phyloP scores from a whole-genome alignment of 2,329 filamentous ascomycete genomes.

The Talaromyces pinophilus region DNA sequence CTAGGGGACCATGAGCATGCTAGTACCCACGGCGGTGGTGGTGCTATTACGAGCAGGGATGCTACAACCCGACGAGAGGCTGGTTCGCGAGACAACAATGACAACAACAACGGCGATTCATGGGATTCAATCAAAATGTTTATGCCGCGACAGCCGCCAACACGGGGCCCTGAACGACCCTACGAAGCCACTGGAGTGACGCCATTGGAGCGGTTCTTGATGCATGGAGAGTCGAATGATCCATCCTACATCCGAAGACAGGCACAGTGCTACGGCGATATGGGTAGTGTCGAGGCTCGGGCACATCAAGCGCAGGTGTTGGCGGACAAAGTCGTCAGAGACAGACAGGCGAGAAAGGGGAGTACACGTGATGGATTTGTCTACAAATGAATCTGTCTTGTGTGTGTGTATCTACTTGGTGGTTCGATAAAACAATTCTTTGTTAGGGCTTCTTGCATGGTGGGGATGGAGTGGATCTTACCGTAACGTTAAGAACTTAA shows the following conservation, averaged over 20 bases:
- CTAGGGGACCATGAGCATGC: not conserved
- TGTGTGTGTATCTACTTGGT: not conserved
- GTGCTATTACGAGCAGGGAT: not conserved
- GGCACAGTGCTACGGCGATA: constrained; percentile 24
- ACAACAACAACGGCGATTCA: not conserved
- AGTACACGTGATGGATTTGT: not conserved
- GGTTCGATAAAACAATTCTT: not conserved
- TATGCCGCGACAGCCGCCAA: constrained; percentile 14
- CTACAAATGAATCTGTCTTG: not conserved
- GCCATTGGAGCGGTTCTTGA: constrained; percentile 32
- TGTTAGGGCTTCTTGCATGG: not conserved
- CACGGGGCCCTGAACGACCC: not conserved
- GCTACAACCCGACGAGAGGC: not conserved
- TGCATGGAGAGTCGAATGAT: constrained; percentile 28
- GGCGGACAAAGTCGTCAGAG: constrained; percentile 16
- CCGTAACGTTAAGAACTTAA: not conserved
- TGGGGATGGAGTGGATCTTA: not conserved
- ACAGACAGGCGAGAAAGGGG: constrained; percentile 1
- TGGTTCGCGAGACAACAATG: not conserved
- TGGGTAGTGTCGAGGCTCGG: constrained; percentile 26
- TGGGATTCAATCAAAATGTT: constrained; percentile 18
- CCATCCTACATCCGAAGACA: constrained; percentile 26
- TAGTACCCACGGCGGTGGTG: not conserved
- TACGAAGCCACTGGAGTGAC: constrained; percentile 19
- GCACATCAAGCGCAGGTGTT: constrained; percentile 23